Evolutionary conservation across 2,329 filamentous ascomycete species (phyloP).

Genomic region (Venturia asperata): DNA sequence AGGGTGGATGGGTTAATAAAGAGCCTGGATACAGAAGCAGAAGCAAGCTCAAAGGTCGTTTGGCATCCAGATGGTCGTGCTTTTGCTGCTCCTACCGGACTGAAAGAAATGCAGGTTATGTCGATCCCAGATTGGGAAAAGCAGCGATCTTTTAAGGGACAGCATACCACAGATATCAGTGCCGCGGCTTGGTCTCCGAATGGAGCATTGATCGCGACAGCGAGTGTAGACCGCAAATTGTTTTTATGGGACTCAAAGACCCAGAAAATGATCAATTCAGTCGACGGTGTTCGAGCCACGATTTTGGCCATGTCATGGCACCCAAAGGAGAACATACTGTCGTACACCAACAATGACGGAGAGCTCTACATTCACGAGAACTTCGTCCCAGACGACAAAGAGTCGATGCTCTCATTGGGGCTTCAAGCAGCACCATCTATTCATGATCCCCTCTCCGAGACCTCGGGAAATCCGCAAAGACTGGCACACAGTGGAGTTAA

Average conservation of each 20-base stretch:
- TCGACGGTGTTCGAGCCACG: slow-evolving; percentile 64
- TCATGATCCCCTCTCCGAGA: slow-evolving; percentile 67
- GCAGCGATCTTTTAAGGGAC: slow-evolving; percentile 69
- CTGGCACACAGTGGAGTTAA: slow-evolving; percentile 49
- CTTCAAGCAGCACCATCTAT: slow-evolving; percentile 78
- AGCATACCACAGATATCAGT: slow-evolving; percentile 78
- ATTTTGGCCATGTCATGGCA: slow-evolving; percentile 89
- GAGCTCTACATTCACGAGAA: slow-evolving; percentile 86
- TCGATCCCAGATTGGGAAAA: slow-evolving; percentile 87
- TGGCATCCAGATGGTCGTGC: slow-evolving; percentile 96
- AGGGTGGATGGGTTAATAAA: slow-evolving; percentile 83
- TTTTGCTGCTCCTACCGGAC: slow-evolving; percentile 71
- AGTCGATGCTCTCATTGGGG: slow-evolving; percentile 42
- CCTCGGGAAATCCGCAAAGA: slow-evolving; percentile 57
- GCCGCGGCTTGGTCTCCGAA: slow-evolving; percentile 91
- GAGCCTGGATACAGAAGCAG: slow-evolving; percentile 66
- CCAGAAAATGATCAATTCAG: slow-evolving; percentile 69
- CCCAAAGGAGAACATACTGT: slow-evolving; percentile 76
- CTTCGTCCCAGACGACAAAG: slow-evolving; percentile 48
- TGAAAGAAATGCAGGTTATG: slow-evolving; percentile 67
- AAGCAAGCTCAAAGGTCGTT: slow-evolving; percentile 64
- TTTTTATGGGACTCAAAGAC: slow-evolving; percentile 85
- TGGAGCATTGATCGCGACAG: slow-evolving; percentile 70
- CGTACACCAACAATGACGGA: slow-evolving; percentile 87
- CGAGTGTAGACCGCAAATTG: slow-evolving; percentile 54